Percentiles rank a stretch among this genome's conserved stretches.
Conservation (phyloP, 2,329 filamentous ascomycete genomes). For the Alternaria rosae region DNA sequence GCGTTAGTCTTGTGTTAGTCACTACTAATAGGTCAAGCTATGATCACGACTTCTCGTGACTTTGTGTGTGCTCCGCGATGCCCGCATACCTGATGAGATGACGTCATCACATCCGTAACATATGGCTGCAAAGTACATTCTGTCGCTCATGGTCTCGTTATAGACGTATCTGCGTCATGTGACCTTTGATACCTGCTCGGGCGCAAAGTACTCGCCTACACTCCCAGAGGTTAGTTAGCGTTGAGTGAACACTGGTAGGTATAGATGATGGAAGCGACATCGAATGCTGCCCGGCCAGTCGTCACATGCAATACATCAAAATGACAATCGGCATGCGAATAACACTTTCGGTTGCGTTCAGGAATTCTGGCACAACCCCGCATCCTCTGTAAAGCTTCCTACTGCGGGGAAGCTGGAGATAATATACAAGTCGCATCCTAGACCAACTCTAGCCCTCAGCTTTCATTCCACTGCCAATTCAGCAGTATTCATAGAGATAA, state of each 20-base stretch:
- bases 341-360: neutral
- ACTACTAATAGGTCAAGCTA: neutral
- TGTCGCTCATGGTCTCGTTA: too few species aligned
- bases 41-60: neutral
- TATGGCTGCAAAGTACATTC: neutral
- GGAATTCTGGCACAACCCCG: neutral
- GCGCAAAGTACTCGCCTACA: too few species aligned
- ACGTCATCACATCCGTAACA: too few species aligned
- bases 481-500: neutral
- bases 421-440: neutral
- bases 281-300: neutral
- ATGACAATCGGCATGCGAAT: too few species aligned
- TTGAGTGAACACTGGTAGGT: neutral
- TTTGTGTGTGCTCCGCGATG: neutral
- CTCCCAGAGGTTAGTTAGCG: neutral
- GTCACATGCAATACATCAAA: neutral
- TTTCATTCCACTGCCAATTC: too few species aligned
- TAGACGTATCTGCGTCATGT: too few species aligned
- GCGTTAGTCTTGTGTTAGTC: neutral
- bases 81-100: neutral
- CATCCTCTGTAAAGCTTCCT: neutral
- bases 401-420: slow-evolving; percentile 6
- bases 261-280: neutral
- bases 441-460: too few species aligned
- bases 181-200: too few species aligned